Base-by-base conservation (phyloP, 805 yeast species). In the Teunomyces barrocoloradensis region DNA sequence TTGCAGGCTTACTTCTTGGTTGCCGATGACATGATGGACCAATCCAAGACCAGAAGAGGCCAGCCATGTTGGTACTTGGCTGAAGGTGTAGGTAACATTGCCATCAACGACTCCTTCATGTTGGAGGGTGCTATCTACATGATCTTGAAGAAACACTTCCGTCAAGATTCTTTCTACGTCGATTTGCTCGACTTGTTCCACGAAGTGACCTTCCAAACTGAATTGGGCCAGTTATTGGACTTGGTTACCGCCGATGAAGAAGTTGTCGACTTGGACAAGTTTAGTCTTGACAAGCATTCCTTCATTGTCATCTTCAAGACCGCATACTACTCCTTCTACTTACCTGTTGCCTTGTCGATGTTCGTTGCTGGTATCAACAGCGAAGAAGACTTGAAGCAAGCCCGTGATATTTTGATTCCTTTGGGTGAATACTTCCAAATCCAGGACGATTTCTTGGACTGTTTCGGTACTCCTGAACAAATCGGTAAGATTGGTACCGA, bases 401-500 rank as follows among this genome's bases (percentile, higher is more conserved):
- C 89, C 15, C 78, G 77, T 52, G 94, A 88, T 57, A 83, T 94
- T 36, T 78, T 94, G 68, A 84, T 94, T 54, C 97, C 97, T 47
- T 80, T 94, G 57, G 99, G 99, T 50, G 97, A 94, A 69, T 94
- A 94, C 69, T 94, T 94, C 85, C 99, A 94, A 76, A 89, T 94
- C 58, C 99, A 94, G 74, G 99, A 94, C 66, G 99, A 94, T 69
- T 94, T 78, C 74, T 80, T 94, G 56, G 99, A 94, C 71, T 89
- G 97, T 69, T 94, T 89, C 64, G 99, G 99, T 55, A 89, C 92
- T 59, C 97, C 99, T 37, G 95, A 88, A 64, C 89, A 92, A 62
- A 94, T 91, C 63, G 99, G 99, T 53, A 94, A 94, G 78, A 89
- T 94, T 58, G 99, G 99, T 57, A 94, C 99, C 50, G 99, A 94